Percentiles rank a stretch among this genome's conserved stretches.
Conservation (phyloP, 2,329 filamentous ascomycete genomes). For the Alternaria burnsii region DNA sequence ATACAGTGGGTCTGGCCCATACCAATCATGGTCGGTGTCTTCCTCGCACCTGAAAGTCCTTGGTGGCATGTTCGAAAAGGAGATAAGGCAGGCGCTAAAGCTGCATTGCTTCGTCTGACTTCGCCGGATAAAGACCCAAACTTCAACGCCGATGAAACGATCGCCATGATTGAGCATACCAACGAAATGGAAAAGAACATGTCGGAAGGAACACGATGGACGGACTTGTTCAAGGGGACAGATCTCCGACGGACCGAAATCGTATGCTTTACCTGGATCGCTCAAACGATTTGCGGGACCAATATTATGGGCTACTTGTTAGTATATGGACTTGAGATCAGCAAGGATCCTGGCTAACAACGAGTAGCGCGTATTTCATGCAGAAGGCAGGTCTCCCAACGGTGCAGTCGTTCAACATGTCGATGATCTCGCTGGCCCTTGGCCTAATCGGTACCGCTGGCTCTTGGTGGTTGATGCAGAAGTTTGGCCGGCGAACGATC, state of each 20-base stretch:
- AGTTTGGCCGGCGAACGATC: constrained; percentile 76
- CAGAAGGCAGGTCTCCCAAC: constrained; percentile 55
- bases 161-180: constrained; percentile 91
- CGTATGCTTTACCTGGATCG: constrained; percentile 59
- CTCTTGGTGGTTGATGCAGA: constrained; percentile 82
- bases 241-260: constrained; percentile 80
- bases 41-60: constrained; percentile 72
- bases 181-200: constrained; percentile 81
- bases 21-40: constrained; percentile 70
- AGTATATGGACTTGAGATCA: constrained; percentile 3
- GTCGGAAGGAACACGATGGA: constrained; percentile 71
- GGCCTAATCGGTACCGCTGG: constrained; percentile 80
- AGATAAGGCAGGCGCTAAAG: constrained; percentile 69
- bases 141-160: constrained; percentile 58
- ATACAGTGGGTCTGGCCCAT: constrained; percentile 80
- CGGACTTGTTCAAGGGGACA: constrained; percentile 81
- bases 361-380: constrained; percentile 55
- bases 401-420: constrained; percentile 55
- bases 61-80: constrained; percentile 77
- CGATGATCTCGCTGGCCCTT: constrained; percentile 65
- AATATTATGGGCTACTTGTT: constrained; percentile 56
- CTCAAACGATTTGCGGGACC: constrained; percentile 55
- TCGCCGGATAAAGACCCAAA: constrained; percentile 68
- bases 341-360: constrained; percentile 10
- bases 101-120: constrained; percentile 70